Conservation (phyloP, 768 basidiomycete species). For the Hemileccinum impolitum region DNA sequence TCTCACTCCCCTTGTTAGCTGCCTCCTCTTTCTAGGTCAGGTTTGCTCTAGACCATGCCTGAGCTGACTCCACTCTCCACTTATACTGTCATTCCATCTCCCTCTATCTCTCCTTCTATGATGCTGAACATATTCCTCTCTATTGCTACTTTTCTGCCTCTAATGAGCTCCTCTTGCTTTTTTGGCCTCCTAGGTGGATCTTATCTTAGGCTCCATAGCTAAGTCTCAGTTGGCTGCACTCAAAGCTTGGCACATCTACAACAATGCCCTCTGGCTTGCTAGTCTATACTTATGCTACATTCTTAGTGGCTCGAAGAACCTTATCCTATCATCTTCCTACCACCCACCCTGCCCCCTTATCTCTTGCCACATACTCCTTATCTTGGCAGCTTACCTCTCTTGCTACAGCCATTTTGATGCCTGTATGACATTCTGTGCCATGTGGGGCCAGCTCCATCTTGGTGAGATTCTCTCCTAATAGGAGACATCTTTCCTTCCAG, state of each 20-base stretch:
- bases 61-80: constrained; percentile 8
- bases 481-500: no score
- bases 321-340: constrained; percentile 15
- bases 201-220: not conserved
- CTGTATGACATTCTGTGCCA: not conserved
- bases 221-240: constrained; percentile 5
- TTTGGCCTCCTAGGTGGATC: constrained; percentile 7
- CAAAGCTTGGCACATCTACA: constrained; percentile 34
- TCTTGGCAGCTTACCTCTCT: not conserved
- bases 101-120: constrained; percentile 27
- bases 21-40: no score
- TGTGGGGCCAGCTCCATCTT: constrained; percentile 2
- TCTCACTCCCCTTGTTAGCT: no score
- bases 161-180: constrained; percentile 29
- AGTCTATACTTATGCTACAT: constrained; percentile 19
- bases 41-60: not conserved
- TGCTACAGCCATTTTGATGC: not conserved
- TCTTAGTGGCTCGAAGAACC: constrained; percentile 21
- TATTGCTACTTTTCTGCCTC: constrained; percentile 18
- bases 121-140: constrained; percentile 12
- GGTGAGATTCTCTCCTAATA: not conserved
- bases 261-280: constrained; percentile 23
- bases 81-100: no score
- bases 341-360: constrained; percentile 20
- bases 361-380: constrained; percentile 14